Evolutionary conservation across 352 stramenopile genomes (phyloP).

Genomic region (Blastocystis sp.): DNA sequence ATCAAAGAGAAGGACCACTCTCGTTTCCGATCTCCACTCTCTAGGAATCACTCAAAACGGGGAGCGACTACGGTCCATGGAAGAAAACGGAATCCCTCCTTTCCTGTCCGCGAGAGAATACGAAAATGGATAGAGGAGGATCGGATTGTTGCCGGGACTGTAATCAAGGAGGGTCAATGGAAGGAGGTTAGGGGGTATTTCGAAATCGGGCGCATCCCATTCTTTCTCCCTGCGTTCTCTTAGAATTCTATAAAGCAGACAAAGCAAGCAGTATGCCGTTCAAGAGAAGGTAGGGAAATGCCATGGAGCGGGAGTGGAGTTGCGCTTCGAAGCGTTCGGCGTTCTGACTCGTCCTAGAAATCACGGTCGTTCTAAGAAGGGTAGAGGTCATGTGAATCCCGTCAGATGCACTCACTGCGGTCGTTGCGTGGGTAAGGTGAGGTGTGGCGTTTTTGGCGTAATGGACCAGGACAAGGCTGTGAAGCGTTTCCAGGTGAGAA

Average conservation of each 20-base stretch:
- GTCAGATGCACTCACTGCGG: slow-evolving; percentile 63
- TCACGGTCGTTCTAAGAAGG: slow-evolving; percentile 72
- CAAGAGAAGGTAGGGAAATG: slow-evolving; percentile 58
- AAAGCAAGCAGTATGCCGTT: slow-evolving; percentile 43
- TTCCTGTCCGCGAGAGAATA: slow-evolving; percentile 18
- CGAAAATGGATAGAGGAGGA: not conserved
- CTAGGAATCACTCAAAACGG: not conserved
- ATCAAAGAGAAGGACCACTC: not conserved
- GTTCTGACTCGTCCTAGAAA: slow-evolving; percentile 53
- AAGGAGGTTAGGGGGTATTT: not conserved
- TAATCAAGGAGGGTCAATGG: not conserved
- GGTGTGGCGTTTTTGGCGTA: not conserved
- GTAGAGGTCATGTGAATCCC: slow-evolving; percentile 72
- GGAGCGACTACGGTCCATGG: slow-evolving; percentile 1
- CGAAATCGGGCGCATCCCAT: not conserved
- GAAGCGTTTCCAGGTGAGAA: slow-evolving; percentile 87
- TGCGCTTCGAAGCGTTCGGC: not conserved
- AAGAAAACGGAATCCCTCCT: not conserved
- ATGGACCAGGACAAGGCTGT: slow-evolving; percentile 86
- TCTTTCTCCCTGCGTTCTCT: not conserved
- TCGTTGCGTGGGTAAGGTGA: slow-evolving; percentile 58
- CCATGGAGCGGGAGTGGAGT: not conserved
- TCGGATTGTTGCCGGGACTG: not conserved
- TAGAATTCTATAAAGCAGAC: not conserved
- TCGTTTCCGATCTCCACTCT: slow-evolving; percentile 11